Conservation (phyloP, 1,284 basidiomycete genomes). For the Cutaneotrichosporon sp. region DNA sequence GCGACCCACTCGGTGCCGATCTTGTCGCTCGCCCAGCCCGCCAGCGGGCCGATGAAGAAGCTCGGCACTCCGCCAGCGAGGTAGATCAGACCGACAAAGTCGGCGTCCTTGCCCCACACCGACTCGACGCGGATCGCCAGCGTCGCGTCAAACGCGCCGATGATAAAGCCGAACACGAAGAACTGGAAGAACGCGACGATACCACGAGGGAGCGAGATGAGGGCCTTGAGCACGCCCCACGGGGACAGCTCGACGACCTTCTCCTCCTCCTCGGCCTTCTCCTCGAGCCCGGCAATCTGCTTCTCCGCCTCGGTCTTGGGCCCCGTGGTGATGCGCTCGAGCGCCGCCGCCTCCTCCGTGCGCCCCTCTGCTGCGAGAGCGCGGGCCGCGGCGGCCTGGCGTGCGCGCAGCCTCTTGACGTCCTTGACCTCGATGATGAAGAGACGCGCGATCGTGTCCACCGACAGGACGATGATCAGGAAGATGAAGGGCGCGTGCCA, state of each 20-base stretch:
- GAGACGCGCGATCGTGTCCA: constrained; percentile 63
- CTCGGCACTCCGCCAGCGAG: constrained; percentile 70
- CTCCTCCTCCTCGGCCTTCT: not conserved
- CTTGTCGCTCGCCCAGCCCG: constrained; percentile 65
- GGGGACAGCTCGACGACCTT: constrained; percentile 36
- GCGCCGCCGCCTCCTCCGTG: not conserved
- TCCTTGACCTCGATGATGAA: constrained; percentile 54
- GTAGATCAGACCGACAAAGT: constrained; percentile 69
- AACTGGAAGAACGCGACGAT: constrained; percentile 60
- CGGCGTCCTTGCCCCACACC: constrained; percentile 64
- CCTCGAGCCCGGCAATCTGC: not conserved
- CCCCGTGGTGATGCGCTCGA: not conserved
- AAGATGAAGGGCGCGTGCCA: constrained; percentile 75
- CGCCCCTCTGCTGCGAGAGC: not conserved
- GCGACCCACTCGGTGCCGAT: constrained; percentile 65
- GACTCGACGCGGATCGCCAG: constrained; percentile 66
- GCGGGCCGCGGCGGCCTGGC: not conserved
- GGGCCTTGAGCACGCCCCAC: constrained; percentile 55
- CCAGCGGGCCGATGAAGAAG: constrained; percentile 61
- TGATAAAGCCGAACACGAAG: constrained; percentile 61
- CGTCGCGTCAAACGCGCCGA: constrained; percentile 43
- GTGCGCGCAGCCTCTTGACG: not conserved
- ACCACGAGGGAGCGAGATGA: constrained; percentile 62
- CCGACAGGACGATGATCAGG: constrained; percentile 61
- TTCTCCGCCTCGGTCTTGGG: not conserved